Base-by-base conservation (phyloP, 2,329 filamentous ascomycete species). In the Dothidotthia symphoricarpi region DNA sequence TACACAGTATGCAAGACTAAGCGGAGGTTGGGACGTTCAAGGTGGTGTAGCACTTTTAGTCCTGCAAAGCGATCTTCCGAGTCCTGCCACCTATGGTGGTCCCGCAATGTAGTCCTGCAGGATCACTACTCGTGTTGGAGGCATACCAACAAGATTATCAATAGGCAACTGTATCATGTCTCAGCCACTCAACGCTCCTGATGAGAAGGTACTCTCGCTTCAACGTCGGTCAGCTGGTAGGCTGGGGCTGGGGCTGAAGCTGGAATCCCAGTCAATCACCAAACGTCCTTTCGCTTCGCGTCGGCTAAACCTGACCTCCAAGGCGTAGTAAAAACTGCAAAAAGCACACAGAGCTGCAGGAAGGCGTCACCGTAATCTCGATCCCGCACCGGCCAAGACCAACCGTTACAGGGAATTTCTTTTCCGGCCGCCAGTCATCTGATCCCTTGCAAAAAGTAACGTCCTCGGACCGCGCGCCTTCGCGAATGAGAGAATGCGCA, bases 401-500 rank as follows among this genome's bases (percentile, higher is more conserved):
- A 22, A 36, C 50, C 53, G 49, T 55, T 53, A 31, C 29, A 45
- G 26, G 34, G 25, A 36, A 22, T 45, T 48, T 31, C 36, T 53
- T 55, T 58, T 51, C 36, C 38, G 45, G 49, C 43, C 40, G 32
- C 47, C 49, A 53, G 39, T 53, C 48, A 51, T 52, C 42, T 52
- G 49, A 56, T 44, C 39, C 27, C 16, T 26, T 27, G 11, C 24
- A 43, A 56, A 55, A 53, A 52, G 42, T 31, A 51, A 41, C 27
- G 34, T 14, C 16, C 16, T 24, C 31, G 16, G 24, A 24, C n/a
- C 37, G 24, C 15, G 24, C 16, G 28, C n/a, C 8, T 16, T 28
- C 12, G 27, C 49, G 41, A 49, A 54, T 53, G 35, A 41, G 30
- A 37, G 26, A 47, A 36, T 40, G 41, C 40, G 29, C 34, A 39